These are phyloP conservation scores for Cordyceps pruinosa DNA, from an alignment of 2,329 filamentous ascomycete genomes.

Conservation along the genomic window DNA sequence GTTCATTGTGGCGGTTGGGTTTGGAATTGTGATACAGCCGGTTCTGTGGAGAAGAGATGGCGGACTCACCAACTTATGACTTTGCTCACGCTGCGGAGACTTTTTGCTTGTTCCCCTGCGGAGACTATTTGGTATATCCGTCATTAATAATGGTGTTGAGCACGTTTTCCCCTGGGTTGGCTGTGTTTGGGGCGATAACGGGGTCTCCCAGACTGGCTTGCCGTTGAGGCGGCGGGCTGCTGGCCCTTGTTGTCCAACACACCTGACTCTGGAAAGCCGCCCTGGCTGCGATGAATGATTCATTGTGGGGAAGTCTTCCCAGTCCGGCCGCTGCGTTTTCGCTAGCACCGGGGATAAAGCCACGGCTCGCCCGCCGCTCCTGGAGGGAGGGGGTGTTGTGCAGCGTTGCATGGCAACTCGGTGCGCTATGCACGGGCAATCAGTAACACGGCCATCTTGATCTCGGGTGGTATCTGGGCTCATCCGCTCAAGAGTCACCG, in stretches of 20 bases:
- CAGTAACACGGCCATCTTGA: background rate
- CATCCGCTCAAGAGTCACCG: background rate
- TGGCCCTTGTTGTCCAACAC: background rate
- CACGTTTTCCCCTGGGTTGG: background rate
- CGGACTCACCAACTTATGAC: background rate
- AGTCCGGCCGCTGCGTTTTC: background rate
- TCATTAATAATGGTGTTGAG: background rate
- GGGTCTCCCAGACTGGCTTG: background rate
- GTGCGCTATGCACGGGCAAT: too few species aligned
- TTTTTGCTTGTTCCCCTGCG: background rate
- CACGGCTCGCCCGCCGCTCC: background rate
- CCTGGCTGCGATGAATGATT: constrained; percentile 7
- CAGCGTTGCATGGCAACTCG: too few species aligned
- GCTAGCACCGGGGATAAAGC: background rate
- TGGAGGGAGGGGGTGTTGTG: too few species aligned
- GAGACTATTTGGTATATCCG: background rate
- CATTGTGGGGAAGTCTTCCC: constrained; percentile 2
- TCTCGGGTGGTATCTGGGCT: background rate
- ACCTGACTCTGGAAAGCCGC: background rate
- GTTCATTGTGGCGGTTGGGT: background rate
- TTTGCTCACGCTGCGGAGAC: background rate
- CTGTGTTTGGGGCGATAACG: background rate
- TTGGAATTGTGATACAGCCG: background rate
- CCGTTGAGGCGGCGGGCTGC: background rate
- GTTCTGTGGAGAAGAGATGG: background rate